Evolutionary conservation across 163 green algal genomes (phyloP).

Genomic region (Chlamydomonas reinhardtii): DNA sequence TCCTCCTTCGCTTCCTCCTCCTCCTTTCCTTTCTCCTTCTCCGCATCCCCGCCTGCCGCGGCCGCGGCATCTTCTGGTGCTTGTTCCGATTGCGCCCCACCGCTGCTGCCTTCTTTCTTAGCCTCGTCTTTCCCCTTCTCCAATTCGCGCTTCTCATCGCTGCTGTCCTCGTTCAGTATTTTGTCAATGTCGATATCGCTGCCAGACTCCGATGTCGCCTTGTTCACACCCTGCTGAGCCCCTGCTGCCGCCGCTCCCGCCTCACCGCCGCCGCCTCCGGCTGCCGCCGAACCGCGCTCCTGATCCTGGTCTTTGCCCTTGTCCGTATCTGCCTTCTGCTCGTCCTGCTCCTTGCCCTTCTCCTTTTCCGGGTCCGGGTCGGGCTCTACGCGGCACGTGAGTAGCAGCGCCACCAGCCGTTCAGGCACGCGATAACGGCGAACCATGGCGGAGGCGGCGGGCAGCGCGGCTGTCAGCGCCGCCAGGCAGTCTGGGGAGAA

Average conservation of each 20-base stretch:
- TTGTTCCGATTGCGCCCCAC: too few relatives aligned
- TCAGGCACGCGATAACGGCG: not conserved
- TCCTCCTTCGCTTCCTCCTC: not conserved
- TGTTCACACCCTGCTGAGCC: too few relatives aligned
- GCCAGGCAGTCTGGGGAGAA: conserved; percentile 21
- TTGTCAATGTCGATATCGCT: too few relatives aligned
- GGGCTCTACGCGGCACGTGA: not conserved
- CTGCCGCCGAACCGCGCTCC: too few relatives aligned
- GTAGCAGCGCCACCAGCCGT: conserved; percentile 22
- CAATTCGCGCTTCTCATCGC: too few relatives aligned
- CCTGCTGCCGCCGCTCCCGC: too few relatives aligned
- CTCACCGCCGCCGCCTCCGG: too few relatives aligned
- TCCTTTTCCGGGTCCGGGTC: not conserved
- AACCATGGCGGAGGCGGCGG: not conserved
- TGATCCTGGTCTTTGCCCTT: not conserved
- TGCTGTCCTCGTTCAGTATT: too few relatives aligned
- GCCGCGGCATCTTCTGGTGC: too few relatives aligned
- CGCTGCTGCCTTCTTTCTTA: too few relatives aligned
- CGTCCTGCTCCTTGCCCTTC: not conserved
- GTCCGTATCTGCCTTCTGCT: not conserved
- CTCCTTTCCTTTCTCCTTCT: not conserved
- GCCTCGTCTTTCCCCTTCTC: too few relatives aligned
- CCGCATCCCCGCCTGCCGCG: not conserved
- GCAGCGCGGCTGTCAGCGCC: not conserved
- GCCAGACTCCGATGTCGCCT: too few relatives aligned